Evolutionary conservation across 257 asterid species (phyloP).

Genomic region (Solanum sparsipilum): DNA sequence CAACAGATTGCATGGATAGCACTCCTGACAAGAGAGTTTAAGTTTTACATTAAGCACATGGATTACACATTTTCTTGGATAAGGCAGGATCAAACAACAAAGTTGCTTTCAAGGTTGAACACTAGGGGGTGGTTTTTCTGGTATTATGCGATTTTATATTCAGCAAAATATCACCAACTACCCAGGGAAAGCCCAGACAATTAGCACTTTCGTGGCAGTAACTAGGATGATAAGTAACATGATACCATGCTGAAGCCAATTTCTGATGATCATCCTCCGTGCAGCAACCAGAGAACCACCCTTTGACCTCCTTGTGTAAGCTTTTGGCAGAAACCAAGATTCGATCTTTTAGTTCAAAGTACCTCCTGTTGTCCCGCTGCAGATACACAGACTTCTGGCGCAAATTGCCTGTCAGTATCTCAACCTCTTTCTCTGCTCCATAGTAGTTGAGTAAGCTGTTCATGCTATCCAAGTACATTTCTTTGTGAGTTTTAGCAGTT

Average conservation of each 20-base stretch:
- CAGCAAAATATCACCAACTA: constrained; percentile 59
- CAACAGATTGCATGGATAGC: not conserved
- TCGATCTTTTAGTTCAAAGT: constrained; percentile 72
- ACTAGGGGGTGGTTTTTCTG: not conserved
- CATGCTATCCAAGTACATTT: constrained; percentile 51
- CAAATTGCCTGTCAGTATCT: constrained; percentile 73
- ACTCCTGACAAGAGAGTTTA: not conserved
- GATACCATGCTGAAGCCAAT: constrained; percentile 89
- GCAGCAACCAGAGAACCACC: constrained; percentile 44
- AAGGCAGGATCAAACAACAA: not conserved
- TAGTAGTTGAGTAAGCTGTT: constrained; percentile 41
- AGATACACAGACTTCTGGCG: constrained; percentile 45
- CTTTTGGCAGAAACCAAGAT: constrained; percentile 59
- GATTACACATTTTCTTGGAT: not conserved
- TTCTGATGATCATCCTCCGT: constrained; percentile 24
- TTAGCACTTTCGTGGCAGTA: constrained; percentile 32
- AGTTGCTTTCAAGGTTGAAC: not conserved
- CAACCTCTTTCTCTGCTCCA: constrained; percentile 69
- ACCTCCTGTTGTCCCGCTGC: constrained; percentile 73
- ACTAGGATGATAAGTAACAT: constrained; percentile 54
- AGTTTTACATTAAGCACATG: not conserved
- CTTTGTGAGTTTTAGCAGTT: constrained; percentile 54
- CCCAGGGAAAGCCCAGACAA: constrained; percentile 90
- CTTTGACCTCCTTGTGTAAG: constrained; percentile 63
- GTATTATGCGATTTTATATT: constrained; percentile 33